These are phyloP conservation scores for Ogataea allantospora DNA, from an alignment of 805 yeast species.

Conservation along the genomic window DNA sequence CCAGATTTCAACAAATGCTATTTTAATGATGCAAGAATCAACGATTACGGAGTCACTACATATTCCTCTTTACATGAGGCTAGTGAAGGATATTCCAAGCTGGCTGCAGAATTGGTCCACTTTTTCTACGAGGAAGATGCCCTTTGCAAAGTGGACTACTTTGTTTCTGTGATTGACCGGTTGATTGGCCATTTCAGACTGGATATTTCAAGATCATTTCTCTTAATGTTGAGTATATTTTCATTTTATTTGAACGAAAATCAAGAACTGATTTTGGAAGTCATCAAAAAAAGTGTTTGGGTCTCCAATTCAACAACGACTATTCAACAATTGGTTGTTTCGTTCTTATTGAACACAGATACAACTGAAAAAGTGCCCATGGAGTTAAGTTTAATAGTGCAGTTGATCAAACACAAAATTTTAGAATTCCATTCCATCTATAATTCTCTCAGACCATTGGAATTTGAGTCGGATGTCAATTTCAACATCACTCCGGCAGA, in stretches of 20 bases:
- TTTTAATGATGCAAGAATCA: conserved; percentile 30
- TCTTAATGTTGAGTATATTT: conserved; percentile 56
- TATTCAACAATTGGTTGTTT: conserved; percentile 23
- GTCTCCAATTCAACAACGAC: conserved; percentile 14
- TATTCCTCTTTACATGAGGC: conserved; percentile 73
- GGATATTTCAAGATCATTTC: conserved; percentile 70
- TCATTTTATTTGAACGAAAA: conserved; percentile 43
- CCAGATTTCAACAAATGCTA: conserved; percentile 30
- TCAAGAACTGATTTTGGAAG: conserved; percentile 44
- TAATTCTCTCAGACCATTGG: conserved; percentile 52
- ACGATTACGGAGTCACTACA: conserved; percentile 30
- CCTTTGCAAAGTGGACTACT: conserved; percentile 40
- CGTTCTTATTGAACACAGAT: conserved; percentile 39
- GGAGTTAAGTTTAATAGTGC: conserved; percentile 39
- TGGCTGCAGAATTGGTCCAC: conserved; percentile 47
- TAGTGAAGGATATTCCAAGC: conserved; percentile 71
- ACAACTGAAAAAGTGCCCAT: conserved; percentile 30
- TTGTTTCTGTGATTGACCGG: conserved; percentile 48
- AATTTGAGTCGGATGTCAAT: conserved; percentile 21
- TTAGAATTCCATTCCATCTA: conserved; percentile 62
- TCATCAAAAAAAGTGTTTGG: conserved; percentile 58
- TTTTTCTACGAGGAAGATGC: conserved; percentile 43
- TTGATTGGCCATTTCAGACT: conserved; percentile 73
- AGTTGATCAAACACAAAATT: conserved; percentile 64
- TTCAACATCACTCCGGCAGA: conserved; percentile 15